Base-by-base conservation (phyloP, 2,329 filamentous ascomycete species). In the Alternaria sp. region DNA sequence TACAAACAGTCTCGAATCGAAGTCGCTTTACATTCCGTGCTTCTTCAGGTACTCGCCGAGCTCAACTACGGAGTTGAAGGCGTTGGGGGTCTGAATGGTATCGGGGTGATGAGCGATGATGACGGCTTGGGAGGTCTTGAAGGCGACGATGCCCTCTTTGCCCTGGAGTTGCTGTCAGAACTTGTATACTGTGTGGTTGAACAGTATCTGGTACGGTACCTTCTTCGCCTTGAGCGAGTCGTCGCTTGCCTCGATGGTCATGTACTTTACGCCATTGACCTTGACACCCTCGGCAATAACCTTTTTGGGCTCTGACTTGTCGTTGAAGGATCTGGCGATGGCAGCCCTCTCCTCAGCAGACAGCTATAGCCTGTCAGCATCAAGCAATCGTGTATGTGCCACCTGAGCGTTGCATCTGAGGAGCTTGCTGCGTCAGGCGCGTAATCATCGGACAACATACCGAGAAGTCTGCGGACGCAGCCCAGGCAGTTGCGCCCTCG, bases 51-150 rank as follows among this genome's bases (percentile, higher is more conserved):
- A 97, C 80, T 96, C 91, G 72, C 87, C 92, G 63, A 99, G 85
- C 72, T 87, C 84, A 83, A 94, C 91, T 68, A 96, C 90, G 49
- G 90, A 91, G 77, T 86, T 86, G 71, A 88, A 88, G 63, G 92
- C 88, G 78, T 90, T 89, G 76, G 91, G 88, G 51, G 90, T 91
- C 77, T 90, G 84, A 69, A 88, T 82, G 62, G 78, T 78, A 78
- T 96, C 92, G 68, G 84, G 84, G 84, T 98, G 92, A 83, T 97
- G 92, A 69, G 88, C 90, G 77, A 99, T 81, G 76, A 99, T 86
- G 78, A 98, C 88, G 69, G 93, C 92, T 81, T 96, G 90, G 74
- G 85, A 89, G 72, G 94, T 96, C 85, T 96, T 96, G 80, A 89
- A 88, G 71, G 95, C 86, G 75, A 90, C 84, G 72, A 97, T 81